A percentile compares a stretch with the other conserved stretches of the same genome.
Conservation (phyloP, 306 rosid species). For the Prunus campanulata region DNA sequence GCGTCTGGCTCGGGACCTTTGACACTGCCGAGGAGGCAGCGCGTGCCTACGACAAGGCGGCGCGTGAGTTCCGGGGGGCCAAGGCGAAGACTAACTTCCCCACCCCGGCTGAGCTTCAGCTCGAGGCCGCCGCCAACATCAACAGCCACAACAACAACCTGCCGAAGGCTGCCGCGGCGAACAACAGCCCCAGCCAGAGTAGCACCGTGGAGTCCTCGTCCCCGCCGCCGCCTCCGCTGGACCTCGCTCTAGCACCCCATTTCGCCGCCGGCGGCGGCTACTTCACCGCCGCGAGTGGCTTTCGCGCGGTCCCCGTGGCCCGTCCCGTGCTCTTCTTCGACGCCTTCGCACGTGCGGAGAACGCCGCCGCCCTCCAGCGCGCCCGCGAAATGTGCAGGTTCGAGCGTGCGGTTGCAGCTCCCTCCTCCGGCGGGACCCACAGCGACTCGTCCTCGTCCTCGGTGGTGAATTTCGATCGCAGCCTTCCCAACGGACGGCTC, state of each 20-base stretch:
- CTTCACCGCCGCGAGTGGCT: slow-evolving; percentile 12
- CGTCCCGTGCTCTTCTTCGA: slow-evolving; percentile 54
- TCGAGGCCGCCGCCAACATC: slow-evolving; percentile 27
- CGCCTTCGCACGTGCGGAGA: slow-evolving; percentile 45
- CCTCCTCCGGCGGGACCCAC: slow-evolving; percentile 10
- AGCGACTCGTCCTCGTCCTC: slow-evolving; percentile 60
- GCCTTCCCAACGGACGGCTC: slow-evolving; percentile 24
- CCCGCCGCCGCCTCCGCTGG: slow-evolving; percentile 25
- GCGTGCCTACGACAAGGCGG: slow-evolving; percentile 77
- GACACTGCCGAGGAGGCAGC: slow-evolving; percentile 89
- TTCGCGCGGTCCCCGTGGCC: slow-evolving; percentile 25
- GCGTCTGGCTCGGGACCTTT: slow-evolving; percentile 88
- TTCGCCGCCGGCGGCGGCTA: slow-evolving; percentile 9
- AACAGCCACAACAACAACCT: not conserved
- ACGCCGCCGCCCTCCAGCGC: slow-evolving; percentile 6
- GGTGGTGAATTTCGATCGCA: slow-evolving; percentile 43
- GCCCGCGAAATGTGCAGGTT: slow-evolving; percentile 40
- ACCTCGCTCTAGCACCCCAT: slow-evolving; percentile 33
- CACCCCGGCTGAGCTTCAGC: slow-evolving; percentile 14
- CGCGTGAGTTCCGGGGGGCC: slow-evolving; percentile 68
- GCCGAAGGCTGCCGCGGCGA: not conserved
- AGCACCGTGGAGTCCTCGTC: slow-evolving; percentile 29
- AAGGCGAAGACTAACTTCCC: slow-evolving; percentile 75
- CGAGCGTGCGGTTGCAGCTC: slow-evolving; percentile 3
- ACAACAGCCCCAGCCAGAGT: slow-evolving; percentile 13